A percentile compares a stretch with the other conserved stretches of the same genome.
Conservation (phyloP, 208 protist species). For the Borovskyia barvae region DNA sequence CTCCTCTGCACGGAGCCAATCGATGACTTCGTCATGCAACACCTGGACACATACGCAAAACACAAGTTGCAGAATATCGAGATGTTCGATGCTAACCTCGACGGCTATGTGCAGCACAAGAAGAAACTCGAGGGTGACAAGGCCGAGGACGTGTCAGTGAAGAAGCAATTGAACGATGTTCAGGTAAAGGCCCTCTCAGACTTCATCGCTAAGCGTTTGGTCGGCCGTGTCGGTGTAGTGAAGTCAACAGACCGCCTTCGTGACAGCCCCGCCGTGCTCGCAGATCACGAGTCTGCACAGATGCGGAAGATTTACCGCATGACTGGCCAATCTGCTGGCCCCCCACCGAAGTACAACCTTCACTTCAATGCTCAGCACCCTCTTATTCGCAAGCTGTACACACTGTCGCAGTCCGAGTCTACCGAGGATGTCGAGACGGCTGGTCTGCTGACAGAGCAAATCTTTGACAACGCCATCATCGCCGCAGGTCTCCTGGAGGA, state of each 20-base stretch:
- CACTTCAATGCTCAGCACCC: constrained; percentile 92
- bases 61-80: constrained; percentile 94
- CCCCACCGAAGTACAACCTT: constrained; percentile 91
- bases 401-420: constrained; percentile 68
- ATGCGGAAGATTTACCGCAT: constrained; percentile 92
- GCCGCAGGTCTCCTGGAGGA: constrained; percentile 91
- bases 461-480: constrained; percentile 94
- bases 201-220: constrained; percentile 87
- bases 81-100: constrained; percentile 84
- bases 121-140: constrained; percentile 86
- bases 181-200: constrained; percentile 85
- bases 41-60: constrained; percentile 92
- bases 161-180: constrained; percentile 85
- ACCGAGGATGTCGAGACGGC: constrained; percentile 83
- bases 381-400: constrained; percentile 92
- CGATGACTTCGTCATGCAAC: constrained; percentile 96
- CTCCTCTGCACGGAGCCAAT: constrained; percentile 92
- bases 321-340: constrained; percentile 74
- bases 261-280: constrained; percentile 87
- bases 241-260: constrained; percentile 86
- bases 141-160: constrained; percentile 66
- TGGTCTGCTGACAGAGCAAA: constrained; percentile 85
- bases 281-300: constrained; percentile 90
- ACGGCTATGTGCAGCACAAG: constrained; percentile 90
- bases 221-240: constrained; percentile 81